Evolutionary conservation across 768 basidiomycete genomes (phyloP).

Genomic region (Termitomyces sp.): DNA sequence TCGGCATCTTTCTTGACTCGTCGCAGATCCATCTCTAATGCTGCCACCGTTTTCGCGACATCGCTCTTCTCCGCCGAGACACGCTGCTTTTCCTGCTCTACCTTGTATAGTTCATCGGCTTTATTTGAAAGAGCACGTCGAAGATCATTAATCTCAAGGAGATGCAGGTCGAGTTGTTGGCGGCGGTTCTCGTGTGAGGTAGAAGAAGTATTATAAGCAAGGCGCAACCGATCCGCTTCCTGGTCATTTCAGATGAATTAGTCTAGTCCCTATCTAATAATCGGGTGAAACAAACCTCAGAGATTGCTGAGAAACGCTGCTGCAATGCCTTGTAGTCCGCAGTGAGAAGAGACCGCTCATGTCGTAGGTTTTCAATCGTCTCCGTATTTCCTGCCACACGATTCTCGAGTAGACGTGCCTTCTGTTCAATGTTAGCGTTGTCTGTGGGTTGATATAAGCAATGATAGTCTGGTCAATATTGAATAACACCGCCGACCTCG

Average conservation of each 20-base stretch:
- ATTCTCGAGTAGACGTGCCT: constrained; percentile 60
- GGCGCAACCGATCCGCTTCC: constrained; percentile 59
- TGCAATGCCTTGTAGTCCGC: constrained; percentile 73
- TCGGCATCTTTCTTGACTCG: constrained; percentile 76
- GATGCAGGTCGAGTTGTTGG: constrained; percentile 67
- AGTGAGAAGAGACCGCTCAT: constrained; percentile 68
- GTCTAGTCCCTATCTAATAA: neutral
- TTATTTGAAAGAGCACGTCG: constrained; percentile 58
- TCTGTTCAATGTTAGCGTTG: constrained; percentile 68
- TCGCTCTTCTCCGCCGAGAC: constrained; percentile 59
- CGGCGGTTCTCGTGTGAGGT: constrained; percentile 67
- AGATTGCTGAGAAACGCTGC: constrained; percentile 55
- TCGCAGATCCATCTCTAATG: constrained; percentile 67
- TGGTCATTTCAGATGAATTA: constrained; percentile 17
- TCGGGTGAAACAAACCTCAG: constrained; percentile 47
- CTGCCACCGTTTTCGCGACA: constrained; percentile 60
- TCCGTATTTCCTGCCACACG: constrained; percentile 66
- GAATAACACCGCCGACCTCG: constrained; percentile 41
- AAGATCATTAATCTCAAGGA: constrained; percentile 74
- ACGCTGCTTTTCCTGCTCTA: constrained; percentile 59
- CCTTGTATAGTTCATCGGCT: constrained; percentile 55
- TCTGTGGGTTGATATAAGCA: constrained; percentile 29
- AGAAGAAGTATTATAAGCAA: constrained; percentile 56
- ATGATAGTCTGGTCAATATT: neutral
- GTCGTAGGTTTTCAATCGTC: constrained; percentile 69